A percentile compares a stretch with the other conserved stretches of the same genome.
These are phyloP conservation scores for Phytophthora pseudosyringae DNA, from an alignment of 352 stramenopile genomes.

Conservation along the genomic window DNA sequence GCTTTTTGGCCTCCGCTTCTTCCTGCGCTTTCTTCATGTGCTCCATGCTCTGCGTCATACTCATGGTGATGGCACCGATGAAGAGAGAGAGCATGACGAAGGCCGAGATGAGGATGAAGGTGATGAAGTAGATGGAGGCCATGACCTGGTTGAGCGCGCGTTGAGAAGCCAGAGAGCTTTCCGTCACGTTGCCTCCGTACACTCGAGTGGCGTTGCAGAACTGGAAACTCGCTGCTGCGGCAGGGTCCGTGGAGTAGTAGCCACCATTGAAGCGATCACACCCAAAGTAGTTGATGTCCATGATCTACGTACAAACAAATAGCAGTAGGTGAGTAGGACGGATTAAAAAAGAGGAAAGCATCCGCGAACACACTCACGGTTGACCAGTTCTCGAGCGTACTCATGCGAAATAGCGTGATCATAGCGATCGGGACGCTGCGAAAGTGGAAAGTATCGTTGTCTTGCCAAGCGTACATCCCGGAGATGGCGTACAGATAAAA, in stretches of 20 bases:
- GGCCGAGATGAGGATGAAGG: slow-evolving; percentile 88
- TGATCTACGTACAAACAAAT: slow-evolving; percentile 42
- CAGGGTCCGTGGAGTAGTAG: slow-evolving; percentile 63
- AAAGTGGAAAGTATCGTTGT: slow-evolving; percentile 90
- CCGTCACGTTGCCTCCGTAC: slow-evolving; percentile 59
- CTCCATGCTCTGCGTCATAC: slow-evolving; percentile 91
- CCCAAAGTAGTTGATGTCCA: slow-evolving; percentile 87
- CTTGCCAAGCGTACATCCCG: slow-evolving; percentile 90
- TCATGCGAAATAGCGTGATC: slow-evolving; percentile 86
- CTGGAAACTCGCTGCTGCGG: slow-evolving; percentile 45
- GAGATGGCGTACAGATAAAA: slow-evolving; percentile 93
- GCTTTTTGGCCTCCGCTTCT: slow-evolving; percentile 64
- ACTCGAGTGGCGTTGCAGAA: slow-evolving; percentile 71
- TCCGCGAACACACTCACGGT: slow-evolving; percentile 45
- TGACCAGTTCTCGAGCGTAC: slow-evolving; percentile 84
- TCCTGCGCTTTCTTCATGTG: slow-evolving; percentile 83
- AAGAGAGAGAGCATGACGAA: slow-evolving; percentile 93
- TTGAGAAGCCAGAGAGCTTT: slow-evolving; percentile 37
- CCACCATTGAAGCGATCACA: slow-evolving; percentile 71
- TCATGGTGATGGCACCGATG: slow-evolving; percentile 92
- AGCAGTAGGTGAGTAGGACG: slow-evolving; percentile 12
- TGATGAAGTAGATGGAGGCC: slow-evolving; percentile 81
- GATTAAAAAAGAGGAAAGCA: neutral
- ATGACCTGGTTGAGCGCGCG: slow-evolving; percentile 63
- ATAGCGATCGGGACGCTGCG: slow-evolving; percentile 80